Percentiles rank a stretch among this genome's conserved stretches.
Evolutionary conservation across 2,329 filamentous ascomycete species (phyloP).

Genomic region (Fusarium sp.): DNA sequence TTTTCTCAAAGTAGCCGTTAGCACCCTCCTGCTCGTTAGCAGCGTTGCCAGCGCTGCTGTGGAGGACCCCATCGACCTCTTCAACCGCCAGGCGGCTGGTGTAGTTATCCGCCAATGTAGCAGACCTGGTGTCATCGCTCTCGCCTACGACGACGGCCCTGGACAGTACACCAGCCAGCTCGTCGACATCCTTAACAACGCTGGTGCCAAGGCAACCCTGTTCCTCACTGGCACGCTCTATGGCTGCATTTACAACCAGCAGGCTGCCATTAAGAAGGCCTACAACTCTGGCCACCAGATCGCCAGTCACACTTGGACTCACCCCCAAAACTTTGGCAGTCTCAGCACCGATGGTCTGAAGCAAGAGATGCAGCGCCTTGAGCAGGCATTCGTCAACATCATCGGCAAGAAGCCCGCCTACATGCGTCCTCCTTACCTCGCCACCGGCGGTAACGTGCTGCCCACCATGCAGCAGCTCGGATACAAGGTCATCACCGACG

Average conservation of each 20-base stretch:
- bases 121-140: conserved; percentile 57
- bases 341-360: conserved; percentile 53
- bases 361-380: conserved; percentile 61
- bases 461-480: conserved; percentile 58
- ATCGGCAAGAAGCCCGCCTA: conserved; percentile 61
- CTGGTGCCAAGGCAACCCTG: conserved; percentile 64
- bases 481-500: conserved; percentile 70
- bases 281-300: conserved; percentile 64
- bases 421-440: conserved; percentile 62
- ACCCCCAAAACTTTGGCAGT: conserved; percentile 56
- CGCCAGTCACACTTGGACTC: conserved; percentile 65
- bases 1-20: conserved; percentile 11
- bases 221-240: conserved; percentile 64
- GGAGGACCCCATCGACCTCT: conserved; percentile 50
- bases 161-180: conserved; percentile 60
- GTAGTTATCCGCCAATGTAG: conserved; percentile 59
- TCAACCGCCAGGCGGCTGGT: conserved; percentile 55
- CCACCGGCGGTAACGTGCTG: conserved; percentile 57
- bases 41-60: conserved; percentile 47
- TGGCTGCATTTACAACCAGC: conserved; percentile 62
- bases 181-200: conserved; percentile 61
- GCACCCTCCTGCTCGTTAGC: conserved; percentile 36
- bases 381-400: conserved; percentile 63
- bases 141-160: conserved; percentile 67
- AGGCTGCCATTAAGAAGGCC: conserved; percentile 64